phyloP scores from a whole-genome alignment of 2,329 filamentous ascomycete genomes.

The Hortaea werneckii region DNA sequence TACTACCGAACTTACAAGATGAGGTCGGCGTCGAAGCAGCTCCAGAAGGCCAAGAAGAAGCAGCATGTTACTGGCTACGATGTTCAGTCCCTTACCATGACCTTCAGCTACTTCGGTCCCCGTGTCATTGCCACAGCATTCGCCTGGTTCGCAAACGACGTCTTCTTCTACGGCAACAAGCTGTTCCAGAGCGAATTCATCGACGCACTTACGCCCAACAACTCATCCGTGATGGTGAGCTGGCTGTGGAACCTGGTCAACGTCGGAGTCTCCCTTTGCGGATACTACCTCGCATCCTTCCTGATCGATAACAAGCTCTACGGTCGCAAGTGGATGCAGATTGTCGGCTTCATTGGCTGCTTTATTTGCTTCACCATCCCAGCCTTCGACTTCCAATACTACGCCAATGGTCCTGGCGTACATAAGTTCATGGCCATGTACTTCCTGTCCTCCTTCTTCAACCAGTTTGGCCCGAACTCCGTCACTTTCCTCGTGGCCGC shows the following conservation, averaged over 20 bases:
- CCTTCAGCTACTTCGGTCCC: constrained; percentile 73
- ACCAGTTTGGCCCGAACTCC: constrained; percentile 94
- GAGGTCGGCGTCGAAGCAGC: constrained; percentile 74
- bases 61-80: constrained; percentile 86
- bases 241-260: constrained; percentile 95
- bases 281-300: constrained; percentile 84
- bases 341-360: constrained; percentile 82
- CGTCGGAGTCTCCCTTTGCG: constrained; percentile 70
- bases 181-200: constrained; percentile 92
- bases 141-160: constrained; percentile 86
- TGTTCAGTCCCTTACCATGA: constrained; percentile 66
- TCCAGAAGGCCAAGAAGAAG: constrained; percentile 76
- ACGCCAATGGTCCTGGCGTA: constrained; percentile 60
- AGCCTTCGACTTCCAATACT: constrained; percentile 80
- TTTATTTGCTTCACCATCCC: constrained; percentile 91
- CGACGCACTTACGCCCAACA: constrained; percentile 56
- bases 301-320: constrained; percentile 95
- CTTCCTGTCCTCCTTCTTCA: constrained; percentile 96
- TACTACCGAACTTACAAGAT: constrained; percentile 97
- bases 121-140: constrained; percentile 79
- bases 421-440: constrained; percentile 97
- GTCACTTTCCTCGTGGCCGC: constrained; percentile 94
- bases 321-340: constrained; percentile 93
- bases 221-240: constrained; percentile 55
- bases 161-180: constrained; percentile 99